phyloP scores from a whole-genome alignment of 1,284 basidiomycete genomes.

The Tylopilus orsonianus region DNA sequence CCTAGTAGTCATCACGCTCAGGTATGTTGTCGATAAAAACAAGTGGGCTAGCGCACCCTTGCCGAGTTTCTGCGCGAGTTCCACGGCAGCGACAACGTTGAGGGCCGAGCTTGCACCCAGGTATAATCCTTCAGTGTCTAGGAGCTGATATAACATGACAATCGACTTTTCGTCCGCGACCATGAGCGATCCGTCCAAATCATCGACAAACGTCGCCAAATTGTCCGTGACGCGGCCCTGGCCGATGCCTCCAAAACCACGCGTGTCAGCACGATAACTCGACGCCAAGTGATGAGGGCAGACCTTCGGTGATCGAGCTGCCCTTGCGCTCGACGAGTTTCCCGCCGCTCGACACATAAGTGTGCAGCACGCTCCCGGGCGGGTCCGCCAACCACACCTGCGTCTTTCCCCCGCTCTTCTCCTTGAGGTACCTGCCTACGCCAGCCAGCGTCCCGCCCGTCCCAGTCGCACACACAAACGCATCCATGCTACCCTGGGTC shows the following conservation, averaged over 20 bases:
- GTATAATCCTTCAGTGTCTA: constrained; percentile 94
- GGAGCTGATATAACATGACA: constrained; percentile 89
- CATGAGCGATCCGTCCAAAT: constrained; percentile 81
- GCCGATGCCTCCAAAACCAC: constrained; percentile 72
- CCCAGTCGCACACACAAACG: constrained; percentile 91
- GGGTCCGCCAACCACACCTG: constrained; percentile 97
- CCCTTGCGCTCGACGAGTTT: constrained; percentile 80
- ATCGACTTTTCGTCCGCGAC: constrained; percentile 92
- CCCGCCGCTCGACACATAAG: constrained; percentile 82
- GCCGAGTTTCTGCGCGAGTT: constrained; percentile 86
- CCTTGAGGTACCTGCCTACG: constrained; percentile 81
- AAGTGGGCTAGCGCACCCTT: constrained; percentile 49
- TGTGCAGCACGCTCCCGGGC: constrained; percentile 90
- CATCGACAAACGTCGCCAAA: constrained; percentile 79
- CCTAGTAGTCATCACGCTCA: constrained; percentile 44
- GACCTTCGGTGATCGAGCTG: constrained; percentile 96
- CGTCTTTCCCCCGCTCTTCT: constrained; percentile 78
- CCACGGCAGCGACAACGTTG: constrained; percentile 92
- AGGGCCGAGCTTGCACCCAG: constrained; percentile 95
- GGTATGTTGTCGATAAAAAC: background rate
- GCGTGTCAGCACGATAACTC: constrained; percentile 5
- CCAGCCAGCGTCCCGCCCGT: constrained; percentile 97
- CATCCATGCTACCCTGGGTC: constrained; percentile 79
- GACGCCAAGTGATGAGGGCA: constrained; percentile 9
- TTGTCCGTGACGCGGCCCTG: constrained; percentile 98